phyloP scores from a whole-genome alignment of 306 rosid species.

The Quercus robur region DNA sequence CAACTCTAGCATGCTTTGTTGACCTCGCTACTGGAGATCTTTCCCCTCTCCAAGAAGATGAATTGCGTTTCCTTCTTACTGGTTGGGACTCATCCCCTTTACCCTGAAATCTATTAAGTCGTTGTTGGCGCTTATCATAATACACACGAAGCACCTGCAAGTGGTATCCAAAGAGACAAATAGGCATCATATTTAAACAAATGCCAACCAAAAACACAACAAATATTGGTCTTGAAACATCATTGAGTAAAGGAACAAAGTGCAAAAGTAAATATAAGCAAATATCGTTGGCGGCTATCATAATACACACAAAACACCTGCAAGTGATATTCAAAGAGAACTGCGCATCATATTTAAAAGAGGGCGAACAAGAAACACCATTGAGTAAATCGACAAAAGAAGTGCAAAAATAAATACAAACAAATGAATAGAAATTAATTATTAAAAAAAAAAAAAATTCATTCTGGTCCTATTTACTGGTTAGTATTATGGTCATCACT shows the following conservation, averaged over 20 bases:
- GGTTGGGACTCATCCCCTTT: constrained; percentile 29
- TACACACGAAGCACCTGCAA: constrained; percentile 77
- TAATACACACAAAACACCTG: constrained; percentile 76
- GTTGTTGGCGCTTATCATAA: constrained; percentile 53
- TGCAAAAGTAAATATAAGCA: no score
- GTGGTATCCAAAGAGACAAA: constrained; percentile 11
- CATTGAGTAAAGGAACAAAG: not conserved
- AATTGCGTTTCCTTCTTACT: constrained; percentile 22
- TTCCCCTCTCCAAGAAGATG: constrained; percentile 38
- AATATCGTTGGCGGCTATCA: constrained; percentile 41
- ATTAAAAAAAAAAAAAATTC: no score
- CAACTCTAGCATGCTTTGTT: constrained; percentile 42
- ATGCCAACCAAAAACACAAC: constrained; percentile 2
- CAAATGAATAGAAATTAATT: not conserved
- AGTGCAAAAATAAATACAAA: not conserved
- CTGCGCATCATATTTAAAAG: not conserved
- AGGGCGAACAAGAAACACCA: constrained; percentile 1
- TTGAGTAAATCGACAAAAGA: not conserved
- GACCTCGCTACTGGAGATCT: constrained; percentile 41
- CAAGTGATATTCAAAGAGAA: constrained; percentile 18
- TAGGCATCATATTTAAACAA: not conserved
- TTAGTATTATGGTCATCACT: no score
- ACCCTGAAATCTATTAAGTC: constrained; percentile 41
- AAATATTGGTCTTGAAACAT: constrained; percentile 9
- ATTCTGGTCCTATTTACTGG: no score